Evolutionary conservation across 495 filamentous ascomycete genomes (phyloP).

Genomic region (Lophiostoma macrostomum): DNA sequence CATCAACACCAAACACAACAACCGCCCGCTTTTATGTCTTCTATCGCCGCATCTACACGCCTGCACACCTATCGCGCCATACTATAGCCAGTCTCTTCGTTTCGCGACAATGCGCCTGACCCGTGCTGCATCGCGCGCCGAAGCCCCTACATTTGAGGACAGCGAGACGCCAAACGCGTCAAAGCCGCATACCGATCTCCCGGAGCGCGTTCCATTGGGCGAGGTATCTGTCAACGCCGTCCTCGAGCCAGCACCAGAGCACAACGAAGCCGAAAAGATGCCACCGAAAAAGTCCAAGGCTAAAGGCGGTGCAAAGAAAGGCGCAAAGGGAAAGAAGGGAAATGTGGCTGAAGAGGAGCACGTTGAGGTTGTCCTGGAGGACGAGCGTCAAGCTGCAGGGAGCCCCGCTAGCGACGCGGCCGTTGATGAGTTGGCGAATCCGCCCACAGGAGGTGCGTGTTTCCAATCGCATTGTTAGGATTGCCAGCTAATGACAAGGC

Average conservation of each 20-base stretch:
- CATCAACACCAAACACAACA: constrained; percentile 4
- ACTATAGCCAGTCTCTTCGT: neutral
- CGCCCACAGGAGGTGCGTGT: constrained; percentile 18
- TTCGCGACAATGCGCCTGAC: constrained; percentile 31
- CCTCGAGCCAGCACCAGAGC: neutral
- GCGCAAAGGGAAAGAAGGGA: constrained; percentile 22
- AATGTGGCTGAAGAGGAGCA: constrained; percentile 17
- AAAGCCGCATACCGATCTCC: constrained; percentile 4
- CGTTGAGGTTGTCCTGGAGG: constrained; percentile 19
- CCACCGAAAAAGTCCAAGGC: constrained; percentile 25
- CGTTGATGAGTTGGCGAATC: constrained; percentile 25
- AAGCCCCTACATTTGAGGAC: constrained; percentile 11
- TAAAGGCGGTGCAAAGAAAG: constrained; percentile 26
- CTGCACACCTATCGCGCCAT: neutral
- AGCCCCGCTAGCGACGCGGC: constrained; percentile 29
- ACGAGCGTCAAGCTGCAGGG: constrained; percentile 26
- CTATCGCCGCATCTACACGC: neutral
- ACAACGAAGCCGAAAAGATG: constrained; percentile 21
- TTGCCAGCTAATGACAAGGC: constrained; percentile 11
- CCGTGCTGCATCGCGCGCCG: constrained; percentile 31
- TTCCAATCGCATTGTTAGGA: neutral
- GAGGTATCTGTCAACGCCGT: constrained; percentile 29
- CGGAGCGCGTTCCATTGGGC: constrained; percentile 31
- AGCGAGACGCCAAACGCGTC: constrained; percentile 22
- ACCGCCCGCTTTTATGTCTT: neutral